Conservation (phyloP, 2,329 filamentous ascomycete genomes). For the Pseudogymnoascus sp. region DNA sequence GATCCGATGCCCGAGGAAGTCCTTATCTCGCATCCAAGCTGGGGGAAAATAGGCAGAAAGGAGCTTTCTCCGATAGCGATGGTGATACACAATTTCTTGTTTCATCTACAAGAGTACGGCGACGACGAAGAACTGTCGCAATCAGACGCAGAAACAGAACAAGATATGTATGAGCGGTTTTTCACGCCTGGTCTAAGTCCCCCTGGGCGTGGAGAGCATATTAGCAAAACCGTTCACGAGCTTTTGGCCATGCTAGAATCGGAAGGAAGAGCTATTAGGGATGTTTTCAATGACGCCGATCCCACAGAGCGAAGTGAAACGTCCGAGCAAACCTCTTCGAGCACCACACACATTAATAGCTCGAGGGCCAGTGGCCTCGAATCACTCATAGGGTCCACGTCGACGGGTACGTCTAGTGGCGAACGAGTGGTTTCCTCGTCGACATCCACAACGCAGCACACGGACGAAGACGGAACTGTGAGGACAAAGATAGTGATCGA, state of each 20-base stretch:
- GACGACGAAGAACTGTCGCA: neutral
- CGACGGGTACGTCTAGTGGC: neutral
- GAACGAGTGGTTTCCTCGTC: constrained; percentile 21
- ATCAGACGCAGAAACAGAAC: neutral
- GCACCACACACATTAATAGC: neutral
- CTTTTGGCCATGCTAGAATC: neutral
- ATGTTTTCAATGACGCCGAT: neutral
- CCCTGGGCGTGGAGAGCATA: neutral
- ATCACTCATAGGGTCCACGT: neutral
- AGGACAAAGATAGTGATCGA: constrained; percentile 22
- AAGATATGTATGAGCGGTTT: constrained; percentile 27
- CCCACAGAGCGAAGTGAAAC: neutral
- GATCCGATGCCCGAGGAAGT: neutral
- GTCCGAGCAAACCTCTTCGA: neutral
- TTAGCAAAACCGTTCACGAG: neutral
- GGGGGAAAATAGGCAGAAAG: neutral
- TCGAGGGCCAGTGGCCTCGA: neutral
- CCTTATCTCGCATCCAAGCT: neutral
- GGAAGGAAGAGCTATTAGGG: neutral
- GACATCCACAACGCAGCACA: constrained; percentile 21
- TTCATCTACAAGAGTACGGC: neutral
- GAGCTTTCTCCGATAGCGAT: neutral
- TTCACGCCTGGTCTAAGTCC: neutral
- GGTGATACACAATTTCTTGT: neutral
- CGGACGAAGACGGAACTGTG: constrained; percentile 22